A percentile compares a stretch with the other conserved stretches of the same genome.
Conservation (phyloP, 768 basidiomycete genomes). For the Panaeolus cyanescens region DNA sequence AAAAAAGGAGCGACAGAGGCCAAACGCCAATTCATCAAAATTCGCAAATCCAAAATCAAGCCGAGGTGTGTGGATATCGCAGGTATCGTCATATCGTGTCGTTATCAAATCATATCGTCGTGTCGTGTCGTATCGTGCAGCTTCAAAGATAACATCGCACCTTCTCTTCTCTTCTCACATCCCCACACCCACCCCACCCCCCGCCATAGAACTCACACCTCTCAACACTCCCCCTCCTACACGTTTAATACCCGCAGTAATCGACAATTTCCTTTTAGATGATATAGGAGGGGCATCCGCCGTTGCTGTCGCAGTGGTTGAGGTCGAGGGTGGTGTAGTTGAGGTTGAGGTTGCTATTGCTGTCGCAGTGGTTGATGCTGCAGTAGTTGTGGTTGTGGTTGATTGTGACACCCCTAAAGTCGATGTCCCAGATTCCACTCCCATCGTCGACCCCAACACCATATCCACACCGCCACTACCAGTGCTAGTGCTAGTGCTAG, state of each 20-base stretch:
- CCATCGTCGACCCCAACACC: no score
- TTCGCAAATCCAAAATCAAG: no score
- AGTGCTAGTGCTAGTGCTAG: no score
- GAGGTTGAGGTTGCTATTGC: not conserved
- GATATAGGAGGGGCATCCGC: not conserved
- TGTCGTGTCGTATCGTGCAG: not conserved
- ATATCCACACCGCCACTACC: no score
- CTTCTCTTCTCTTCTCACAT: not conserved
- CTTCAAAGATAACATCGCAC: not conserved
- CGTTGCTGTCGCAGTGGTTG: not conserved
- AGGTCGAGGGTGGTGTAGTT: not conserved
- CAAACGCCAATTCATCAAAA: no score
- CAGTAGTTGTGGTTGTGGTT: no score
- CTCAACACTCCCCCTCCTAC: conserved; percentile 40
- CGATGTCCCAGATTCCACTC: no score
- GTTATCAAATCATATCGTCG: not conserved
- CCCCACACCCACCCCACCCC: conserved; percentile 7
- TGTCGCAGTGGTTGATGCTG: not conserved
- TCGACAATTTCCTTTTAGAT: conserved; percentile 26
- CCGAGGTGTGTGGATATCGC: not conserved
- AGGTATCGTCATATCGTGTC: not conserved
- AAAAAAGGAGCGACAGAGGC: no score
- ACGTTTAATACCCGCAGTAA: conserved; percentile 27
- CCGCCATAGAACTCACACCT: conserved; percentile 40
- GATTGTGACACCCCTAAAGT: no score